These are phyloP conservation scores for Xerocomellus chrysenteron DNA, from an alignment of 768 basidiomycete genomes.

Conservation along the genomic window DNA sequence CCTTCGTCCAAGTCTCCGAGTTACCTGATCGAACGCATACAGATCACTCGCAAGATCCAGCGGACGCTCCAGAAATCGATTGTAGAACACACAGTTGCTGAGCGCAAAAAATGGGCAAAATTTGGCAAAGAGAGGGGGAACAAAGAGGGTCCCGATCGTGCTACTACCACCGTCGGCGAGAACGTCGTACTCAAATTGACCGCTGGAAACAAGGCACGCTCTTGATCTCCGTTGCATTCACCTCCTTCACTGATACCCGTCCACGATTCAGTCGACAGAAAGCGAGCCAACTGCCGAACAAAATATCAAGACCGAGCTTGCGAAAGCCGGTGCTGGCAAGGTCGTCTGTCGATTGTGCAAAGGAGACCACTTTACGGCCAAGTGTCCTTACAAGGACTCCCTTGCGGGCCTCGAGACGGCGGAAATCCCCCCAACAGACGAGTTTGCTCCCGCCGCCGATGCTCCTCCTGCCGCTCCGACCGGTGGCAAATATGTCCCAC, in stretches of 20 bases:
- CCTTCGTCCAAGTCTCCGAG: neutral
- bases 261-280: conserved; percentile 51
- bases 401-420: conserved; percentile 71
- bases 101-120: conserved; percentile 90
- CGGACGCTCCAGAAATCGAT: conserved; percentile 85
- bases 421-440: conserved; percentile 40
- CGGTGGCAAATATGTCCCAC: conserved; percentile 88
- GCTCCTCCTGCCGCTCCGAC: conserved; percentile 34
- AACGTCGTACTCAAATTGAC: conserved; percentile 61
- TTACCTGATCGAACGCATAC: conserved; percentile 1
- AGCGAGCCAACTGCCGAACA: conserved; percentile 66
- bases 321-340: conserved; percentile 79
- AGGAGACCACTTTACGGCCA: conserved; percentile 96
- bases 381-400: conserved; percentile 97
- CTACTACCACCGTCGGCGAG: conserved; percentile 91
- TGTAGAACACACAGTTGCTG: conserved; percentile 93
- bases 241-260: neutral
- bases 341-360: conserved; percentile 93
- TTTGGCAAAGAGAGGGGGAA: conserved; percentile 91
- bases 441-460: conserved; percentile 38
- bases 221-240: neutral
- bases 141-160: conserved; percentile 84
- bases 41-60: conserved; percentile 87
- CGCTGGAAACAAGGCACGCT: conserved; percentile 58
- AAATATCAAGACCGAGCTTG: conserved; percentile 61